Evolutionary conservation across 2,329 filamentous ascomycete species (phyloP), one percentile per base, ranked within the genome.

Genomic region (Ceratocystis variospora): DNA sequence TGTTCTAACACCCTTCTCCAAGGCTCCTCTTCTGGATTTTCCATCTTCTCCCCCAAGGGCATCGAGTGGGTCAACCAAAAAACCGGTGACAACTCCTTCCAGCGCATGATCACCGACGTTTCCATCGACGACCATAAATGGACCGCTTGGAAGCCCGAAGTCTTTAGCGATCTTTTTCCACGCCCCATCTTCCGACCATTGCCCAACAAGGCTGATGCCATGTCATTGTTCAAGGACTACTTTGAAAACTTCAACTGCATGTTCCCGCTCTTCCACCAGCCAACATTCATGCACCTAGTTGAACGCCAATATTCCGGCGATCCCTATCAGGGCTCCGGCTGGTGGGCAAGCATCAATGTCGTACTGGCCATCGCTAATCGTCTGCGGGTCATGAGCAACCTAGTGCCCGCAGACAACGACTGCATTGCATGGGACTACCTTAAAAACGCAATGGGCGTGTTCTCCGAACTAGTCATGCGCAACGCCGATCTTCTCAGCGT

Each of bases 191-290:
- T 93, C 79, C 87, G 88, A 68, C 87, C 86, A 17, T 76, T 97
- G 41, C 94, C 94, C 2, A 80, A 89, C 0, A 95, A 95, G 75
- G 81, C 86, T n/a, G 92, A 96, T 76, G 90, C 91, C 0, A 75
- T 95, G 68, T 95, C 90, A 1, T 78, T 97, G 46, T 83, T 96
- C 68, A 90, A 88, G 75, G 94, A 99, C 75, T 99, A 88, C 73
- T 99, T 99, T 71, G 90, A 96, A 72, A 96, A 96, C 76, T 97
- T 99, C 81, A 99, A 99, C 78, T 94, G 90, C 83, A 93, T 97
- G 83, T 96, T 97, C 73, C 94, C 94, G 5, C 80, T 99, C 3
- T 99, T 96, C 73, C 94, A 99, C 75, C 92, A 96, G 74, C 92
- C 93, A 0, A 97, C 94, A 0, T 99, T 99, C 73, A 97, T 97